Conservation (phyloP, 2,329 filamentous ascomycete species). For the Hawksworthiomyces lignivorus region DNA sequence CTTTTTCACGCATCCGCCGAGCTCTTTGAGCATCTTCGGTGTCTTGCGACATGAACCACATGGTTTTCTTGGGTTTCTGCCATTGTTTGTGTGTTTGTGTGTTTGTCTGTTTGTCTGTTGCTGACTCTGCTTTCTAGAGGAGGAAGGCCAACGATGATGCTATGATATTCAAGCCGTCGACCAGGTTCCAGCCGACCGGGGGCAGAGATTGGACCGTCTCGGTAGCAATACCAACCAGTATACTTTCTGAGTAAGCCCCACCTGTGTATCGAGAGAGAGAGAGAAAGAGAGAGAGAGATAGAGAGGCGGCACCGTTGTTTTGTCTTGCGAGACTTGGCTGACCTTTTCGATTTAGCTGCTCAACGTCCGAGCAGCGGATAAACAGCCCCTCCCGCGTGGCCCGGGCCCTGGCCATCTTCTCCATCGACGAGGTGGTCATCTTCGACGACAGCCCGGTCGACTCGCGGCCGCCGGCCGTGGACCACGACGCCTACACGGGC, state of each 20-base stretch:
- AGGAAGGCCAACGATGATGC: conserved; percentile 33
- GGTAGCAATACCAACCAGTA: conserved; percentile 69
- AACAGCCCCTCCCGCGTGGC: conserved; percentile 67
- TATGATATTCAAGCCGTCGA: conserved; percentile 57
- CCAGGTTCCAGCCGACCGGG: conserved; percentile 56
- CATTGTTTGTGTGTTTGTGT: too few relatives aligned
- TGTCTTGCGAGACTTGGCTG: too few relatives aligned
- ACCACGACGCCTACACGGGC: conserved; percentile 53
- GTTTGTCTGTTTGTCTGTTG: too few relatives aligned
- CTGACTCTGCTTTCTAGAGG: conserved; percentile 31
- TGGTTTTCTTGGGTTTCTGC: too few relatives aligned
- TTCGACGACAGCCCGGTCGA: conserved; percentile 60
- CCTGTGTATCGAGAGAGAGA: too few relatives aligned
- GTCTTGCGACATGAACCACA: too few relatives aligned
- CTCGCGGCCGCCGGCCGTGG: conserved; percentile 38
- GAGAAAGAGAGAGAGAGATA: too few relatives aligned
- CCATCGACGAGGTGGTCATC: conserved; percentile 74
- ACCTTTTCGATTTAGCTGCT: conserved; percentile 50
- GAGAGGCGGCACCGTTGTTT: too few relatives aligned
- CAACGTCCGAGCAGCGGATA: conserved; percentile 68
- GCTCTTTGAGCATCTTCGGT: too few relatives aligned
- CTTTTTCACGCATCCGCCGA: too few relatives aligned
- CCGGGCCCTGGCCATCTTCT: conserved; percentile 74
- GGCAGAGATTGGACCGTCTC: conserved; percentile 68
- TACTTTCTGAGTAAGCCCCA: conserved; percentile 67